Conservation (phyloP, 768 basidiomycete genomes). For the Boletus pseudopeckii region DNA sequence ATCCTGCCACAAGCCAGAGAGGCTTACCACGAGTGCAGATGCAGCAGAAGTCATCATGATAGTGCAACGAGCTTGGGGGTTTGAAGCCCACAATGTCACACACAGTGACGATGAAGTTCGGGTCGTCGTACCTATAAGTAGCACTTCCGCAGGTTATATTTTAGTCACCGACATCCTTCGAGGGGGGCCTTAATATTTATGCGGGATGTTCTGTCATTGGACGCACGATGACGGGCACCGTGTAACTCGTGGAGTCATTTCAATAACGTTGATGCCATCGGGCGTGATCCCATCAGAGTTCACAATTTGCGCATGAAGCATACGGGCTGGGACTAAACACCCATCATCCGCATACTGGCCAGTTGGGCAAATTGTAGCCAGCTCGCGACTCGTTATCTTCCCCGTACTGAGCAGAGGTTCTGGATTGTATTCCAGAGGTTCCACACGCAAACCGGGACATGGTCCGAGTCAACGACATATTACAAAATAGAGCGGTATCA, state of each 20-base stretch:
- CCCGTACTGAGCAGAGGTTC: background rate
- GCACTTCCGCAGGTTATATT: background rate
- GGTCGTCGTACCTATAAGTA: background rate
- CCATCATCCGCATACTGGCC: too few relatives aligned
- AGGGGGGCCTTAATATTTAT: background rate
- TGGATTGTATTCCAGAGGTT: background rate
- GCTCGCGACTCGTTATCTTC: too few relatives aligned
- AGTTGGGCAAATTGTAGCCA: too few relatives aligned
- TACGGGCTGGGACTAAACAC: too few relatives aligned
- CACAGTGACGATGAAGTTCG: background rate
- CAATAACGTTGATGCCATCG: background rate
- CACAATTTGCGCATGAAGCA: background rate
- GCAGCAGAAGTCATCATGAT: conserved; percentile 12
- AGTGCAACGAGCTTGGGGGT: background rate
- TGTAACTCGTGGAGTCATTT: background rate
- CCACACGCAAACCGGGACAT: background rate
- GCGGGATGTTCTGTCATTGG: background rate
- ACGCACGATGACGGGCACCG: background rate
- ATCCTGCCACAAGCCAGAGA: background rate
- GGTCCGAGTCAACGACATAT: too few relatives aligned
- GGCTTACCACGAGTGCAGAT: conserved; percentile 22
- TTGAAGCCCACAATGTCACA: background rate
- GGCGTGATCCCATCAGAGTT: background rate
- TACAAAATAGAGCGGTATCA: background rate
- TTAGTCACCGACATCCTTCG: background rate